phyloP scores from a whole-genome alignment of 176 grass and related monocot genomes.

The Rhynchospora tenuis region DNA sequence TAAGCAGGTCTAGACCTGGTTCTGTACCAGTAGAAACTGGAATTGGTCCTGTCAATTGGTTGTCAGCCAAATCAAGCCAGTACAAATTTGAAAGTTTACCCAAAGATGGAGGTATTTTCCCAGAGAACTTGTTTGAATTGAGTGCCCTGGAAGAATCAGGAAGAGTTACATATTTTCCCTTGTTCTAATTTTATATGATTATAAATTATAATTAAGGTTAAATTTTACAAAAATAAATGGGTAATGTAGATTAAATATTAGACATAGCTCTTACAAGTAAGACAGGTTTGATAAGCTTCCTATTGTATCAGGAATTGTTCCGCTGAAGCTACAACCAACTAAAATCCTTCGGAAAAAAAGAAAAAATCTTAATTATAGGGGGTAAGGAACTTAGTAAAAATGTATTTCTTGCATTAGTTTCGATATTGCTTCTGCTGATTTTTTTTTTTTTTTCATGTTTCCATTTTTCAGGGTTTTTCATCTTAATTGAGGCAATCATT shows the following conservation, averaged over 20 bases:
- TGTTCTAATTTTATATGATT: background rate
- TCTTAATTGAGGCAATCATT: background rate
- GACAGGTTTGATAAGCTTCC: constrained; percentile 52
- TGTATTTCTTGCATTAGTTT: background rate
- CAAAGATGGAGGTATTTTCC: constrained; percentile 67
- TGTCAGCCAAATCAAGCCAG: constrained; percentile 83
- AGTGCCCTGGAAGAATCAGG: constrained; percentile 51
- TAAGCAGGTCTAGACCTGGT: constrained; percentile 73
- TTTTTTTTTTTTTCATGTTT: background rate
- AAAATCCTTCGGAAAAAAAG: constrained; percentile 54
- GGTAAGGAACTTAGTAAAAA: background rate
- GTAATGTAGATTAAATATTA: background rate
- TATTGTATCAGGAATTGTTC: constrained; percentile 61
- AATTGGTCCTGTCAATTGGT: constrained; percentile 59
- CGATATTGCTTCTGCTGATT: background rate
- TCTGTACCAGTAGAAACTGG: constrained; percentile 47
- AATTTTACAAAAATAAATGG: background rate
- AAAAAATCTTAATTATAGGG: background rate
- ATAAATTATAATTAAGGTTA: background rate
- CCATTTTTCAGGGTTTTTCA: background rate
- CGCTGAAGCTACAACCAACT: constrained; percentile 68
- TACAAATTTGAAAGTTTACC: constrained; percentile 84
- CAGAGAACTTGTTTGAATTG: constrained; percentile 73
- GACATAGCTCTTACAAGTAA: constrained; percentile 48
- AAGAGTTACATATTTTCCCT: background rate